Base-by-base conservation (phyloP, 2,329 filamentous ascomycete genomes). In the Ophiosphaerella korrae region DNA sequence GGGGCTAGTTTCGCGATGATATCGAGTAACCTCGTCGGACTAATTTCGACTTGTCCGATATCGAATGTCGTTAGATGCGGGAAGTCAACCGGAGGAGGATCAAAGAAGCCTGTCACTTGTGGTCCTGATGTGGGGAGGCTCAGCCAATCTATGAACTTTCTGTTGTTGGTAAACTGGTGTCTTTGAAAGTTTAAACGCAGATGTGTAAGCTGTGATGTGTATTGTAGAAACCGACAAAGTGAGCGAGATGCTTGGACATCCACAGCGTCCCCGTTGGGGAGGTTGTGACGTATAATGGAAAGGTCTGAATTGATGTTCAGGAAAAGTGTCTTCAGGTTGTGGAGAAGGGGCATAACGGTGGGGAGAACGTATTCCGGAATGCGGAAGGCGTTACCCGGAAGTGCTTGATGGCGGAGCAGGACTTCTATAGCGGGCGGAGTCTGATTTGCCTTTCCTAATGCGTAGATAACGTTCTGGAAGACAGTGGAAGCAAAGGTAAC, bases 111-210 rank as follows among this genome's bases (percentile, higher is more conserved):
- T 1, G 7, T 23, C 5, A 8, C 16, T 7, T 24, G 29, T 21
- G 42, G 23, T 11, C 18, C 4, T 6, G 36, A 34, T 2, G 34
- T 36, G 5, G 58, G 39, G 11, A 37, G 49, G 41, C 36, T 77
- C 72, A 83, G 11, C 59, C 63, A 65, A 18, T 58, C 24, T 2
- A 83, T 48, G 9, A 82, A 56, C 1, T 64, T 57, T 13, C 45
- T 48, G 9, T 62, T 58, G 0, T 64, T 55, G 2, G 64, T 47
- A 3, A 60, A 47, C 4, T 48, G 14, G 3, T 45, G 43, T 36
- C 57, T 62, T 21, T 56, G 52, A 26, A 82, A 79, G 57, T 85
- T 86, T 37, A 86, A 62, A 2, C 84, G 77, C 5, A 87, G 71
- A 57, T 83, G 78, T 26, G 75, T 74, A 5, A 87, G 52, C 14